Percentiles rank a stretch among this genome's conserved stretches.
Evolutionary conservation across 805 yeast species (phyloP).

Genomic region (Suhomyces sp.): DNA sequence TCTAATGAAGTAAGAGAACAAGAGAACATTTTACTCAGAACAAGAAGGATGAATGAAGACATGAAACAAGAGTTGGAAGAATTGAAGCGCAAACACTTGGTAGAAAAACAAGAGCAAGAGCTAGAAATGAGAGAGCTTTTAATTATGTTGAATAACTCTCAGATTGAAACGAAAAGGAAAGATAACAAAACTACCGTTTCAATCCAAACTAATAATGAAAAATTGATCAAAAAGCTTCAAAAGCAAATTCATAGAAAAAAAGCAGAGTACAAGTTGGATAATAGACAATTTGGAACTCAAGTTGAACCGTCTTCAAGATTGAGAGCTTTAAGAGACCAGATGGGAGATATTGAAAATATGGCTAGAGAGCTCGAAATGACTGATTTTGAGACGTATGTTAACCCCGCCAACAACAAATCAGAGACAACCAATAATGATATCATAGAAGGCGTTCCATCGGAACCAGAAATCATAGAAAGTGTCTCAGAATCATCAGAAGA

Average conservation of each 20-base stretch:
- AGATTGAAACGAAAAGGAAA: slow-evolving; percentile 31
- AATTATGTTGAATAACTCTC: slow-evolving; percentile 51
- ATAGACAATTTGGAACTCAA: slow-evolving; percentile 46
- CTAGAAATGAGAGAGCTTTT: slow-evolving; percentile 73
- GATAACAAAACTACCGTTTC: slow-evolving; percentile 35
- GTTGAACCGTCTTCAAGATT: slow-evolving; percentile 78
- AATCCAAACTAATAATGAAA: slow-evolving; percentile 31
- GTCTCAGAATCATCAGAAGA: slow-evolving; percentile 17
- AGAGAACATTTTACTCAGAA: slow-evolving; percentile 54
- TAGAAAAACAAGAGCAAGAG: slow-evolving; percentile 75
- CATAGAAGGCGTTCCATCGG: slow-evolving; percentile 11
- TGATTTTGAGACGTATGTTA: slow-evolving; percentile 56
- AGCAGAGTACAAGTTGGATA: slow-evolving; percentile 47
- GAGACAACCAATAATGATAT: slow-evolving; percentile 3
- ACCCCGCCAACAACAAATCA: slow-evolving; percentile 6
- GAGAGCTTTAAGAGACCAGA: slow-evolving; percentile 71
- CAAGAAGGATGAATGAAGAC: slow-evolving; percentile 61
- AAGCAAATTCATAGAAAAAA: slow-evolving; percentile 47
- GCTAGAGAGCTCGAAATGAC: slow-evolving; percentile 86
- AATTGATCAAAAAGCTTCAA: slow-evolving; percentile 42
- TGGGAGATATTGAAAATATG: slow-evolving; percentile 81
- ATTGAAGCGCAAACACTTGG: slow-evolving; percentile 53
- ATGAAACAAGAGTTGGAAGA: slow-evolving; percentile 63
- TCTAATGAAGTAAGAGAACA: slow-evolving; percentile 63
- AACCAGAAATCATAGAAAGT: slow-evolving; percentile 19